phyloP scores from a whole-genome alignment of 2,329 filamentous ascomycete species.

The Alternaria brassicae region DNA sequence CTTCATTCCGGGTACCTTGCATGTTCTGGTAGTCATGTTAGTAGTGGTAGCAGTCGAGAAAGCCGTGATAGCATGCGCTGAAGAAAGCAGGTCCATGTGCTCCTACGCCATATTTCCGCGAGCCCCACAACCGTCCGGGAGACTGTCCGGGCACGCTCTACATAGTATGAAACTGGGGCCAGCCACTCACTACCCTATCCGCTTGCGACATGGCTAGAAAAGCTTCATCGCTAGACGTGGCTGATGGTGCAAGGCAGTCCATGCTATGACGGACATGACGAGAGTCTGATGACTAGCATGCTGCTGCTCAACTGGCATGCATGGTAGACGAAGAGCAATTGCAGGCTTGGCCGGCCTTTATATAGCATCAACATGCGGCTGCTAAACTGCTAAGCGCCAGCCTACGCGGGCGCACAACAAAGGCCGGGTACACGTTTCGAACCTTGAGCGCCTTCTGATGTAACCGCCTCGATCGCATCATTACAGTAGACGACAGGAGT shows the following conservation, averaged over 20 bases:
- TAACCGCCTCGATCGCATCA: not conserved
- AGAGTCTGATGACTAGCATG: conserved; percentile 2
- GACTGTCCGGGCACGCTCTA: conserved; percentile 18
- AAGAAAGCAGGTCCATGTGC: conserved; percentile 9
- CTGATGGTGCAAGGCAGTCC: conserved; percentile 12
- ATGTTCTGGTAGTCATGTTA: conserved; percentile 1
- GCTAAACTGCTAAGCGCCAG: conserved; percentile 40
- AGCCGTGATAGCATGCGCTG: not conserved
- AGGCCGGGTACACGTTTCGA: conserved; percentile 18
- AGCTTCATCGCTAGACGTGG: conserved; percentile 16
- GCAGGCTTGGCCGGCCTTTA: conserved; percentile 35
- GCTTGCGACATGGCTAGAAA: conserved; percentile 18
- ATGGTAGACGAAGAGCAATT: conserved; percentile 13
- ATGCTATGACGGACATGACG: not conserved
- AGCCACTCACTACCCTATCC: conserved; percentile 16
- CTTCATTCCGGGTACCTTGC: conserved; percentile 4
- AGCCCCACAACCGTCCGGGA: conserved; percentile 22
- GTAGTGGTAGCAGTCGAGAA: not conserved
- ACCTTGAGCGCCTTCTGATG: conserved; percentile 3
- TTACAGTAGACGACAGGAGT: conserved; percentile 11
- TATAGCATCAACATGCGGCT: conserved; percentile 35
- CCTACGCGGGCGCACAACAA: conserved; percentile 25
- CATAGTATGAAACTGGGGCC: conserved; percentile 14
- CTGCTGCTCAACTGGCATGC: conserved; percentile 11
- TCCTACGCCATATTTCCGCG: conserved; percentile 13